Evolutionary conservation across 78 protist genomes (phyloP).

Genomic region (Dictyostelium capitatum): DNA sequence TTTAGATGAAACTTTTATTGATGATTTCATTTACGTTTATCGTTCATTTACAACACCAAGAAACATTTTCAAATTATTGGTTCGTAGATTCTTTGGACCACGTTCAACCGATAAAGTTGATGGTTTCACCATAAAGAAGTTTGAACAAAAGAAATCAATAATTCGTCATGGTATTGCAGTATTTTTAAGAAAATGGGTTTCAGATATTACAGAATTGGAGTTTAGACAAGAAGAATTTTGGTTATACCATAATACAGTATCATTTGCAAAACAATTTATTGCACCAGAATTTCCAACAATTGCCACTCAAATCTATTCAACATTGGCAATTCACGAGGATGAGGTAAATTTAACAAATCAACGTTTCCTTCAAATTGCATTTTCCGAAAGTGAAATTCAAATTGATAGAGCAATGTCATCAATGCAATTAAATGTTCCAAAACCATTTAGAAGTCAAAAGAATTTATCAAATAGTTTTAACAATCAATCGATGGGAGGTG

Average conservation of each 20-base stretch:
- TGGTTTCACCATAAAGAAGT: constrained; percentile 34
- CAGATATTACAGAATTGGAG: constrained; percentile 58
- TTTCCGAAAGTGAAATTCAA: constrained; percentile 24
- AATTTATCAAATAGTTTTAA: neutral
- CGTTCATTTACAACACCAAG: constrained; percentile 79
- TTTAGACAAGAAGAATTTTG: constrained; percentile 46
- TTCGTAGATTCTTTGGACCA: constrained; percentile 74
- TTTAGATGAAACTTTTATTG: constrained; percentile 64
- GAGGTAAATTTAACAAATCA: constrained; percentile 34
- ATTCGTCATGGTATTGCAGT: constrained; percentile 42
- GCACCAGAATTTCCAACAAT: constrained; percentile 11
- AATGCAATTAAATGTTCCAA: neutral
- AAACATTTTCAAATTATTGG: constrained; percentile 37
- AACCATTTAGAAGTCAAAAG: constrained; percentile 39
- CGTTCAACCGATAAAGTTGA: constrained; percentile 23
- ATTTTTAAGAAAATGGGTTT: constrained; percentile 47
- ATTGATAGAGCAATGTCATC: constrained; percentile 1
- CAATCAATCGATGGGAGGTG: neutral
- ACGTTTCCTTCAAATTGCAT: constrained; percentile 32
- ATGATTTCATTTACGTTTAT: constrained; percentile 61
- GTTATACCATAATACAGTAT: constrained; percentile 24
- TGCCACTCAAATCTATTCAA: neutral
- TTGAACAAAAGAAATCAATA: constrained; percentile 40
- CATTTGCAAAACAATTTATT: constrained; percentile 39
- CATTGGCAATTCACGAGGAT: constrained; percentile 19